phyloP scores from a whole-genome alignment of 257 asterid species.

The Striga asiatica region DNA sequence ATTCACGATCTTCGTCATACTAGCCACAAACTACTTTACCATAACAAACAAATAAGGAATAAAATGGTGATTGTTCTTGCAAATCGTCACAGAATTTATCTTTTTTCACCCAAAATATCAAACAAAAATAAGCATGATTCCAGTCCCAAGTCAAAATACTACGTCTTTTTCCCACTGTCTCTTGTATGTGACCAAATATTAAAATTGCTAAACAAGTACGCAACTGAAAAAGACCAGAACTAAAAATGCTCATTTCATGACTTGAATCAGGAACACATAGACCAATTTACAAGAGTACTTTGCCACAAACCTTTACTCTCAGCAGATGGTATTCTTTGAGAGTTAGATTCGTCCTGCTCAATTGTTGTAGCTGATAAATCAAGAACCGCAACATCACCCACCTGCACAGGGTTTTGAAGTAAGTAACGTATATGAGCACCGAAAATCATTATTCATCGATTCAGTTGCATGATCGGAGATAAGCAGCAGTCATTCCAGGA shows the following conservation, averaged over 20 bases:
- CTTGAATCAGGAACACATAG: background rate
- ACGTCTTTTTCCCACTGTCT: background rate
- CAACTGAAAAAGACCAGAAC: background rate
- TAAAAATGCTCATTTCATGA: background rate
- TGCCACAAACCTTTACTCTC: slow-evolving; percentile 78
- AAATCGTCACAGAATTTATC: background rate
- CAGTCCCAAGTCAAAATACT: too few relatives aligned
- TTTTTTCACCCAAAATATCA: background rate
- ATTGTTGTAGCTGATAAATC: slow-evolving; percentile 82
- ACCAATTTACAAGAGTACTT: background rate
- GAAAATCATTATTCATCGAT: background rate
- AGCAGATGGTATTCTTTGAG: slow-evolving; percentile 75
- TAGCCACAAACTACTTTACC: background rate
- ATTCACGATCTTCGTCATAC: background rate
- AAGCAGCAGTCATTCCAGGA: background rate
- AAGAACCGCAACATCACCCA: slow-evolving; percentile 88
- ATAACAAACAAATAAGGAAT: too few relatives aligned
- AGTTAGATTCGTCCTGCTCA: slow-evolving; percentile 58
- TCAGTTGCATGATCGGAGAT: background rate
- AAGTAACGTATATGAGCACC: slow-evolving; percentile 1
- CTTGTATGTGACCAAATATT: background rate
- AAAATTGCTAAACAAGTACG: background rate
- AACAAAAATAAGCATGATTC: background rate
- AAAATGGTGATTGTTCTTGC: too few relatives aligned
- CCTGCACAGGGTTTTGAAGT: slow-evolving; percentile 30